Evolutionary conservation across 1,284 basidiomycete species (phyloP).

Genomic region (Ceratobasidium sp.): DNA sequence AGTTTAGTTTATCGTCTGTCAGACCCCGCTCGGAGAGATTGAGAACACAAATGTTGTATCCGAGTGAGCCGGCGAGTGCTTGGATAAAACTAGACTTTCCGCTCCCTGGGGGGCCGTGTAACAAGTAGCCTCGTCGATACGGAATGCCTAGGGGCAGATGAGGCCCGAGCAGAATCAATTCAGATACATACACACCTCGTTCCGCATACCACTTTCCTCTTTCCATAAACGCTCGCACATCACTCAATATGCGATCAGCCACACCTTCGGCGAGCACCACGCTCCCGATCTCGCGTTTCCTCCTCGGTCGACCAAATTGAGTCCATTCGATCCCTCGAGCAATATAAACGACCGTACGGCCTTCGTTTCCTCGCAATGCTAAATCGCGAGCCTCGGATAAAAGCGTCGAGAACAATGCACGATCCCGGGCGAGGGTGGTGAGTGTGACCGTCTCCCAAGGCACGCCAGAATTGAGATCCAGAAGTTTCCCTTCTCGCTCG

Average conservation of each 20-base stretch:
- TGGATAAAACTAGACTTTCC: conserved; percentile 99
- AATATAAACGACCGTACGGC: conserved; percentile 95
- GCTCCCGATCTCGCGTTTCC: conserved; percentile 86
- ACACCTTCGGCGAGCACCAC: conserved; percentile 89
- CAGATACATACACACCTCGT: conserved; percentile 66
- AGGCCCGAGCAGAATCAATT: background rate
- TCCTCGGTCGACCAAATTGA: conserved; percentile 91
- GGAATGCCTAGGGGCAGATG: conserved; percentile 79
- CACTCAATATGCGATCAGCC: conserved; percentile 78
- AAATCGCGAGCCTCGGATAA: conserved; percentile 89
- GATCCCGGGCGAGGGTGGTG: conserved; percentile 88
- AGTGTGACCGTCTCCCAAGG: conserved; percentile 99
- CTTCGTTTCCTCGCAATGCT: conserved; percentile 86
- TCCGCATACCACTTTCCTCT: conserved; percentile 96
- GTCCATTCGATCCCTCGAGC: conserved; percentile 97
- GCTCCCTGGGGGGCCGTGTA: conserved; percentile 96
- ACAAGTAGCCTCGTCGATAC: conserved; percentile 93
- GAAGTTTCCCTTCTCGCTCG: conserved; percentile 90
- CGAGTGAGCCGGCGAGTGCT: conserved; percentile 89
- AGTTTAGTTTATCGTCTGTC: conserved; percentile 96
- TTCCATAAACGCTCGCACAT: conserved; percentile 83
- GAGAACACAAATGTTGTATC: conserved; percentile 95
- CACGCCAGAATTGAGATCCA: conserved; percentile 88
- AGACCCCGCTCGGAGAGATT: conserved; percentile 97
- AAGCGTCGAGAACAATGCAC: conserved; percentile 79